Percentiles rank a stretch among this genome's conserved stretches.
These are phyloP conservation scores for Abrus precatorius DNA, from an alignment of 306 rosid genomes.

Conservation along the genomic window DNA sequence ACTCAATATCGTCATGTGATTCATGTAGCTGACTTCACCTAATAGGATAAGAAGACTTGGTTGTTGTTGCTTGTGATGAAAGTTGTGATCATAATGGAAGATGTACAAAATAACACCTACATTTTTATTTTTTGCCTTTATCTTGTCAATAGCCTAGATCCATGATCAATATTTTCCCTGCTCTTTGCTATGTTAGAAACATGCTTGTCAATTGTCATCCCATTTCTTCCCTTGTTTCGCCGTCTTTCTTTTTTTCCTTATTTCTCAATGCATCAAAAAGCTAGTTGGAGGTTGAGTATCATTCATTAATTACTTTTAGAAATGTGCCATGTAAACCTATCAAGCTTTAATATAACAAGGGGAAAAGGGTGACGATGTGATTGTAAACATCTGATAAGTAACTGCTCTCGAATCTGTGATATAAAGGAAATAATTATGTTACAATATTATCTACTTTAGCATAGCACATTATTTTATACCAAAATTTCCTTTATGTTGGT, in stretches of 20 bases:
- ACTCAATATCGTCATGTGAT: too few species aligned
- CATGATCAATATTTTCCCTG: background rate
- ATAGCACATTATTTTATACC: background rate
- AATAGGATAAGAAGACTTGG: too few species aligned
- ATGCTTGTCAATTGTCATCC: background rate
- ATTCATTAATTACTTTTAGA: background rate
- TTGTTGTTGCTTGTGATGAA: too few species aligned
- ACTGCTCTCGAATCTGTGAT: background rate
- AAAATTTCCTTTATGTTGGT: background rate
- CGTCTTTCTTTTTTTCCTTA: constrained; percentile 3
- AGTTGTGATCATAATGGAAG: background rate
- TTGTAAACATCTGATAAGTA: background rate
- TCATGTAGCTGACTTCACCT: too few species aligned
- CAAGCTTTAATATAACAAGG: background rate
- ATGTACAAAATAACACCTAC: background rate
- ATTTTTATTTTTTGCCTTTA: background rate
- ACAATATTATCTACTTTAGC: background rate
- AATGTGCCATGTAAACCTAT: background rate
- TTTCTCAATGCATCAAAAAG: background rate
- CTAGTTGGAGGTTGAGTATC: background rate
- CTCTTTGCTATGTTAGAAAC: background rate
- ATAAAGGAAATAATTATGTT: background rate
- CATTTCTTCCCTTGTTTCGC: background rate
- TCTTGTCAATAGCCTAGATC: background rate
- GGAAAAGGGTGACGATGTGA: background rate